These are phyloP conservation scores for Hevea brasiliensis DNA, from an alignment of 345 rosid species.

Conservation along the genomic window DNA sequence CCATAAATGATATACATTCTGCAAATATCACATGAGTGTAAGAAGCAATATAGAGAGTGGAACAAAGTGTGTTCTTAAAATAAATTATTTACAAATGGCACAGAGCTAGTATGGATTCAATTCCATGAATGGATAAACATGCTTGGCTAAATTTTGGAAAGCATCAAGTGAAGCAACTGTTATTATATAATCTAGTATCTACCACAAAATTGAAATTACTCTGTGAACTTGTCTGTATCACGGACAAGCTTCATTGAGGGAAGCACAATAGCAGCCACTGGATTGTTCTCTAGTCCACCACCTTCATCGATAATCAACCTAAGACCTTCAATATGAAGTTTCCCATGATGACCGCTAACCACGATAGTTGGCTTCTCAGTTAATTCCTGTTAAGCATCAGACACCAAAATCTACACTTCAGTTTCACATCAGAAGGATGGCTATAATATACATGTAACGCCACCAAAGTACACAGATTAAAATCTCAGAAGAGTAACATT, in stretches of 20 bases:
- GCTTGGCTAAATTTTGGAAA: background rate
- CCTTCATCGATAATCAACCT: conserved; percentile 87
- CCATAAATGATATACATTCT: too few relatives aligned
- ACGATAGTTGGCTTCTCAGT: conserved; percentile 49
- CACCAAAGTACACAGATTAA: background rate
- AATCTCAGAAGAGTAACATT: conserved; percentile 2
- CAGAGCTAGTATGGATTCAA: background rate
- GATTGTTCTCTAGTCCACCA: conserved; percentile 65
- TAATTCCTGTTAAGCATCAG: conserved; percentile 38
- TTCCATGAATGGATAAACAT: background rate
- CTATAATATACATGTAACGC: background rate
- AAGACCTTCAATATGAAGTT: conserved; percentile 72
- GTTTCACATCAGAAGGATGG: conserved; percentile 10
- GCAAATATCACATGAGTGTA: too few relatives aligned
- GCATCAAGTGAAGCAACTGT: background rate
- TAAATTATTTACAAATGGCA: too few relatives aligned
- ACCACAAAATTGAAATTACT: conserved; percentile 13
- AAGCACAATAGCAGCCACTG: conserved; percentile 74
- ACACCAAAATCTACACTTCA: conserved; percentile 12
- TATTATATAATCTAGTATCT: background rate
- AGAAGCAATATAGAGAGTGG: too few relatives aligned
- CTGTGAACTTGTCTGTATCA: conserved; percentile 42
- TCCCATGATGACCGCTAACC: conserved; percentile 83
- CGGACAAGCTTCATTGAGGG: conserved; percentile 69
- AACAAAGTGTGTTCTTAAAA: too few relatives aligned